Conservation (phyloP, 2,329 filamentous ascomycete species). For the Bertia moriformis region DNA sequence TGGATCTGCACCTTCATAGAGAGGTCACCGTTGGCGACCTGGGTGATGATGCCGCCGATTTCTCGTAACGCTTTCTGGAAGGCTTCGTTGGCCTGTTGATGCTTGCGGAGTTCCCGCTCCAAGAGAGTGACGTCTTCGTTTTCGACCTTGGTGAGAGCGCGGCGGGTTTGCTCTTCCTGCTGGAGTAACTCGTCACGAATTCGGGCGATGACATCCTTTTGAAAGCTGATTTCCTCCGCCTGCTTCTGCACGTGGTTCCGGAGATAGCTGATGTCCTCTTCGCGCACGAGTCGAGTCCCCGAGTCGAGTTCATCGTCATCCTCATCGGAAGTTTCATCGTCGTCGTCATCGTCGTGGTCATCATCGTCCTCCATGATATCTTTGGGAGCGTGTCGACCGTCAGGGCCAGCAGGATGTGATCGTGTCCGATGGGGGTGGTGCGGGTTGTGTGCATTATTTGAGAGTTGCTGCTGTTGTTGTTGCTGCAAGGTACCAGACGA, state of each 20-base stretch:
- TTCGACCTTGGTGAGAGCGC: background rate
- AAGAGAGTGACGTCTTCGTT: background rate
- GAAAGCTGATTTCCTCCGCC: conserved; percentile 1
- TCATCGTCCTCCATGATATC: background rate
- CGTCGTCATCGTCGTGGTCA: background rate
- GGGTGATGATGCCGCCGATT: conserved; percentile 57
- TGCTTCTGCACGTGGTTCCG: conserved; percentile 1
- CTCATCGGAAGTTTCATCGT: background rate
- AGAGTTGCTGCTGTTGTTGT: background rate
- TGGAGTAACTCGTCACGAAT: background rate
- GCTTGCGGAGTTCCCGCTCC: conserved; percentile 26
- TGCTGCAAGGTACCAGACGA: background rate
- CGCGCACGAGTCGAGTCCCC: background rate
- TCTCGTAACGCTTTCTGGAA: conserved; percentile 58
- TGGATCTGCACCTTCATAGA: conserved; percentile 58
- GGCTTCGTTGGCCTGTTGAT: conserved; percentile 56
- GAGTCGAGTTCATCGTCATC: background rate
- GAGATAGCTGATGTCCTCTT: conserved; percentile 1
- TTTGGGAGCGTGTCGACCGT: too few relatives aligned
- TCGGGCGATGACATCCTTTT: background rate
- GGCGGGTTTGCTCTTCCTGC: background rate
- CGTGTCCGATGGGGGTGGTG: background rate
- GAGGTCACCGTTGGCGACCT: conserved; percentile 52
- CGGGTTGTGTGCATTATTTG: background rate
- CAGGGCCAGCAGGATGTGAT: too few relatives aligned